Evolutionary conservation across 768 basidiomycete genomes (phyloP).

Genomic region (Pleurotus platypus): DNA sequence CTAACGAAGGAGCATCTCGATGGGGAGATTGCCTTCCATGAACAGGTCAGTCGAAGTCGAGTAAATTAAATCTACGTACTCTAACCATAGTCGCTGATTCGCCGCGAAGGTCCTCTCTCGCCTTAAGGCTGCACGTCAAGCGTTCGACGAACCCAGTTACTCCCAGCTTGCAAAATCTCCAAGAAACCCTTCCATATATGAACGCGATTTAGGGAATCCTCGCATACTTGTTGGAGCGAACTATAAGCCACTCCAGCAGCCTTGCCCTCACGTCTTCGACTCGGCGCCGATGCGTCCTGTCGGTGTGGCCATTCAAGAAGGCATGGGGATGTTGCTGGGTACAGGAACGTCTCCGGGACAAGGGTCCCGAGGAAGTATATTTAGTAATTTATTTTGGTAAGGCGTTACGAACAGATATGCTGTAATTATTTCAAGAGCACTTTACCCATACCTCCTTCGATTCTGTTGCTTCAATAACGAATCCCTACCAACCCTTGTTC

Average conservation of each 20-base stretch:
- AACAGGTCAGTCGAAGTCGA: slow-evolving; percentile 43
- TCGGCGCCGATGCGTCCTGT: slow-evolving; percentile 73
- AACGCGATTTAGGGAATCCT: slow-evolving; percentile 64
- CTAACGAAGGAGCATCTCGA: slow-evolving; percentile 69
- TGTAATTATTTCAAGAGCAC: too few relatives aligned
- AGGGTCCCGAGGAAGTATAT: slow-evolving; percentile 44
- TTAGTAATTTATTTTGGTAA: slow-evolving; percentile 48
- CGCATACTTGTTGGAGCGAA: slow-evolving; percentile 26
- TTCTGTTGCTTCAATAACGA: too few relatives aligned
- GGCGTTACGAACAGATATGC: too few relatives aligned
- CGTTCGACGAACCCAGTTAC: slow-evolving; percentile 48
- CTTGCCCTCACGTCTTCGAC: slow-evolving; percentile 78
- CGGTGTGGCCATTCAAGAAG: slow-evolving; percentile 69
- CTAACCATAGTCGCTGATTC: not conserved
- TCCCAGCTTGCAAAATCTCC: slow-evolving; percentile 45
- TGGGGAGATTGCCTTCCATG: slow-evolving; percentile 72
- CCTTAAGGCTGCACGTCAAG: slow-evolving; percentile 51
- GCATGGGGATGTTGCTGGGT: slow-evolving; percentile 62
- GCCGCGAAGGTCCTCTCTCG: slow-evolving; percentile 48
- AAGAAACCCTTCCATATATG: slow-evolving; percentile 69
- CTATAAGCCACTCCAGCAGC: slow-evolving; percentile 57
- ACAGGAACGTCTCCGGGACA: slow-evolving; percentile 9
- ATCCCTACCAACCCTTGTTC: too few relatives aligned
- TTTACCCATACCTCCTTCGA: too few relatives aligned
- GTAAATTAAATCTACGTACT: not conserved